Evolutionary conservation across 306 rosid genomes (phyloP).

Genomic region (Gynostemma pentaphyllum): DNA sequence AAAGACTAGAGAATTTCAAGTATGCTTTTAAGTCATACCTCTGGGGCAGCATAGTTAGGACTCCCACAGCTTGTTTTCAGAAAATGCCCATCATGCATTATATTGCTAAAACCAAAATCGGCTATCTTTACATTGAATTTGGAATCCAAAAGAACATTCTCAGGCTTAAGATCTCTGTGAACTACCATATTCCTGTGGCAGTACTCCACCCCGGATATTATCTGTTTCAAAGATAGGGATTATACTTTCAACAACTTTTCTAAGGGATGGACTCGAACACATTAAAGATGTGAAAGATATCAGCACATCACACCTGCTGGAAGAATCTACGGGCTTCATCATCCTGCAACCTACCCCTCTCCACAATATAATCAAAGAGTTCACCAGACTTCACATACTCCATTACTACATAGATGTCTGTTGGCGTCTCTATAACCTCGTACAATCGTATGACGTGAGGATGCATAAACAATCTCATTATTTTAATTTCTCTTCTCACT

Average conservation of each 20-base stretch:
- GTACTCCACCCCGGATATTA: constrained; percentile 93
- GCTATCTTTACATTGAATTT: constrained; percentile 84
- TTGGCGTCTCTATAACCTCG: constrained; percentile 79
- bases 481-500: constrained; percentile 90
- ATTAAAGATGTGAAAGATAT: constrained; percentile 1
- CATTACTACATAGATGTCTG: constrained; percentile 78
- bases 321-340: constrained; percentile 92
- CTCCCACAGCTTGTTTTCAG: constrained; percentile 94
- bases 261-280: background rate
- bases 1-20: background rate
- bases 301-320: constrained; percentile 58
- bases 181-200: constrained; percentile 97
- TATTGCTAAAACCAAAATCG: constrained; percentile 91
- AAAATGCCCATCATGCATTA: constrained; percentile 96
- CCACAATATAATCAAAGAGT: constrained; percentile 85
- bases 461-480: constrained; percentile 83
- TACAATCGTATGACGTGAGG: constrained; percentile 85
- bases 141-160: constrained; percentile 85
- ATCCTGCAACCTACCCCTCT: constrained; percentile 89
- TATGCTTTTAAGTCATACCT: too few species aligned
- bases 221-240: constrained; percentile 31
- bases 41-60: constrained; percentile 96
- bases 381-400: constrained; percentile 87
- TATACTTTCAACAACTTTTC: background rate
- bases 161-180: constrained; percentile 90